Evolutionary conservation across 2,329 filamentous ascomycete genomes (phyloP).

Genomic region (Fusarium lyarnte): DNA sequence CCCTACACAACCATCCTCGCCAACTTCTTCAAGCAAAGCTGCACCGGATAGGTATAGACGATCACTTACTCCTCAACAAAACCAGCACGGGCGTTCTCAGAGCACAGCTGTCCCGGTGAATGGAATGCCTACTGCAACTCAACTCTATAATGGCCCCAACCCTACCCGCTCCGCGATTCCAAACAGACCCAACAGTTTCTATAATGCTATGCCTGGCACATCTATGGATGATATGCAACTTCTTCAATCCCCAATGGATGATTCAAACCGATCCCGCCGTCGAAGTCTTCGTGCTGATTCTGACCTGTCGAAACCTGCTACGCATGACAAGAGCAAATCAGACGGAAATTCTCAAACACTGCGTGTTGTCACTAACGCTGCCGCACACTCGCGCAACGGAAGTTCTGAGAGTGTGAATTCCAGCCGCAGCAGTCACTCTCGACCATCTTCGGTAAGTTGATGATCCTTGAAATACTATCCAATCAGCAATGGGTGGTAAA

Average conservation of each 20-base stretch:
- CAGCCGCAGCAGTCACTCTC: slow-evolving; percentile 66
- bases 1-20: slow-evolving; percentile 60
- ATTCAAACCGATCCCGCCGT: slow-evolving; percentile 79
- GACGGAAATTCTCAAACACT: slow-evolving; percentile 55
- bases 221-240: slow-evolving; percentile 76
- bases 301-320: slow-evolving; percentile 33
- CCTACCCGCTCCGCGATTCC: slow-evolving; percentile 49
- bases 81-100: slow-evolving; percentile 51
- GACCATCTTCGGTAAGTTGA: slow-evolving; percentile 72
- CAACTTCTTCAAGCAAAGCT: slow-evolving; percentile 56
- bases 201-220: slow-evolving; percentile 58
- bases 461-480: slow-evolving; percentile 49
- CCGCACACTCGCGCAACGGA: slow-evolving; percentile 57
- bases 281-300: slow-evolving; percentile 77
- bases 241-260: slow-evolving; percentile 67
- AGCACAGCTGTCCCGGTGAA: slow-evolving; percentile 47
- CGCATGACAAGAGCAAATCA: slow-evolving; percentile 38
- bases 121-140: slow-evolving; percentile 42
- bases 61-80: slow-evolving; percentile 54
- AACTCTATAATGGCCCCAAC: slow-evolving; percentile 45
- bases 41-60: slow-evolving; percentile 80
- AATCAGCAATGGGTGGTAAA: slow-evolving; percentile 54
- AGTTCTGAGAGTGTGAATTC: slow-evolving; percentile 74
- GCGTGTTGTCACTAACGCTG: slow-evolving; percentile 47
- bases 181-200: slow-evolving; percentile 63